A percentile compares a stretch with the other conserved stretches of the same genome.
Conservation (phyloP, 805 yeast species). For the Wickerhamiella vanderwaltii region DNA sequence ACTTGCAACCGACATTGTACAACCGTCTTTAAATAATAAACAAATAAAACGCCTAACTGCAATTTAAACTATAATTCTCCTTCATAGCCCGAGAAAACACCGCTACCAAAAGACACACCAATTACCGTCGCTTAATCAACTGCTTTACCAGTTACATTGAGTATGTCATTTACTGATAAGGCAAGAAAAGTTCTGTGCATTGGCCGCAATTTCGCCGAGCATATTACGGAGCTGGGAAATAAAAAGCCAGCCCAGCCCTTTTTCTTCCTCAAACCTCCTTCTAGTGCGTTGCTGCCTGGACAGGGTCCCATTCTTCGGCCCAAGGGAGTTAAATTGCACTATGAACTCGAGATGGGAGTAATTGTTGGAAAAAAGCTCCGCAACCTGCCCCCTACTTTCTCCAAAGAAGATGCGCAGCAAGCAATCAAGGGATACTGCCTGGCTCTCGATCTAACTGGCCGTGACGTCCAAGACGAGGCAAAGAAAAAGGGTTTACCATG, state of each 20-base stretch:
- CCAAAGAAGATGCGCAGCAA: conserved; percentile 56
- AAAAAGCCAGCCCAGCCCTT: conserved; percentile 75
- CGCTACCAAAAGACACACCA: too few relatives aligned
- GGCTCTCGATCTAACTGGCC: conserved; percentile 88
- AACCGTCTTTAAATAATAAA: too few relatives aligned
- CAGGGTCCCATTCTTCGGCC: conserved; percentile 78
- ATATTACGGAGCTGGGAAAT: conserved; percentile 79
- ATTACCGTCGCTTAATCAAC: too few relatives aligned
- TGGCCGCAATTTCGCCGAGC: conserved; percentile 97
- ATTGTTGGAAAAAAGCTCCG: conserved; percentile 52
- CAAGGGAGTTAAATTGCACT: conserved; percentile 66
- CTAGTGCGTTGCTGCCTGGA: conserved; percentile 53
- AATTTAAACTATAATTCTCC: too few relatives aligned
- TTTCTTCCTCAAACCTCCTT: conserved; percentile 81
- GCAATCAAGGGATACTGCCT: conserved; percentile 78
- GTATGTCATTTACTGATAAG: conserved; percentile 16
- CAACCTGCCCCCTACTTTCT: conserved; percentile 45
- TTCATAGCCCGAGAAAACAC: too few relatives aligned
- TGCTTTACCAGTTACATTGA: not conserved
- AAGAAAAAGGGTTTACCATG: conserved; percentile 92
- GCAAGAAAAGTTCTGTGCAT: conserved; percentile 72
- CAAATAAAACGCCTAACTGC: too few relatives aligned
- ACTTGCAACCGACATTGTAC: too few relatives aligned
- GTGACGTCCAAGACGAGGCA: conserved; percentile 92
- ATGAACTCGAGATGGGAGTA: conserved; percentile 87